phyloP scores from a whole-genome alignment of 2,329 filamentous ascomycete genomes.

The Talaromyces sp. region DNA sequence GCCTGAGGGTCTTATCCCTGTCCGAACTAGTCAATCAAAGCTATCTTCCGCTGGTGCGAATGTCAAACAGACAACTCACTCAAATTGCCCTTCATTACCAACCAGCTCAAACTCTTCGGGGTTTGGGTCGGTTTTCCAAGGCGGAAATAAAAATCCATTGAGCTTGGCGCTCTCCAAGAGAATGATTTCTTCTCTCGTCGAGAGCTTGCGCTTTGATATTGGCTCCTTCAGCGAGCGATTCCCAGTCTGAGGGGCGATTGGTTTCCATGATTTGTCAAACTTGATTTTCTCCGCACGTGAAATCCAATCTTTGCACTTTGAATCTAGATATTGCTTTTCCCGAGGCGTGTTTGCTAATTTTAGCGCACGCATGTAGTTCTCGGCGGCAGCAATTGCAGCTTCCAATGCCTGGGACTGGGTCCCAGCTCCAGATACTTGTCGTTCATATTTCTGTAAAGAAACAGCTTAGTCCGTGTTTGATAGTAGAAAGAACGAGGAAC shows the following conservation, averaged over 20 bases:
- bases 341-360: conserved; percentile 58
- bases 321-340: conserved; percentile 66
- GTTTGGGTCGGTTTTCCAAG: conserved; percentile 69
- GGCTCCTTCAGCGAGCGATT: conserved; percentile 46
- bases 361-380: conserved; percentile 77
- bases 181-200: conserved; percentile 72
- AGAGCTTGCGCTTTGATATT: conserved; percentile 58
- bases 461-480: conserved; percentile 27
- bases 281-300: conserved; percentile 76
- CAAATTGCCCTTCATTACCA: conserved; percentile 57
- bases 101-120: conserved; percentile 60
- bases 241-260: conserved; percentile 23
- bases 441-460: conserved; percentile 54
- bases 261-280: conserved; percentile 33
- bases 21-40: conserved; percentile 3
- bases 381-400: conserved; percentile 72
- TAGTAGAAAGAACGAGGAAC: background rate
- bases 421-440: conserved; percentile 49
- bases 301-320: conserved; percentile 69
- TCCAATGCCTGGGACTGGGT: conserved; percentile 66
- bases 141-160: conserved; percentile 79
- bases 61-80: conserved; percentile 49
- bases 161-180: conserved; percentile 74
- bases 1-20: conserved; percentile 25
- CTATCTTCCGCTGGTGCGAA: background rate